A percentile compares a stretch with the other conserved stretches of the same genome.
Conservation (phyloP, 1,284 basidiomycete genomes). For the Pascua sp. region DNA sequence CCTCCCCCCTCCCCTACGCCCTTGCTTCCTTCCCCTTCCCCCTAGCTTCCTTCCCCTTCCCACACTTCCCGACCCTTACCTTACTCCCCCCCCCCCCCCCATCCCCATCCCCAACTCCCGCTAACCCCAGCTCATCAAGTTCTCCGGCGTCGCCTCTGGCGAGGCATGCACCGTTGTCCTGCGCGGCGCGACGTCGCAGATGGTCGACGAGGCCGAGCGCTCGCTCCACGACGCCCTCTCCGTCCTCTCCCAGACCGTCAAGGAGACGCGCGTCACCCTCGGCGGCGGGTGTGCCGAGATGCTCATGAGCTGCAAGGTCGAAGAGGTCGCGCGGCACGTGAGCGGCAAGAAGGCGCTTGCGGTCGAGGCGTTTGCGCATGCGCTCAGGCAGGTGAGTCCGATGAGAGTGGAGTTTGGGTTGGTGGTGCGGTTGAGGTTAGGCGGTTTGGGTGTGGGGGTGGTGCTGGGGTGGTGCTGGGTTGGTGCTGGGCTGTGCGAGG, state of each 20-base stretch:
- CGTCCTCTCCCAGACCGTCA: slow-evolving; percentile 95
- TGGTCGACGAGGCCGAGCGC: slow-evolving; percentile 98
- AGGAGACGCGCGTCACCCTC: slow-evolving; percentile 88
- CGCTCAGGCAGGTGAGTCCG: slow-evolving; percentile 57
- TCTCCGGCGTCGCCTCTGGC: slow-evolving; percentile 96
- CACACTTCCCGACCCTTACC: too few species aligned
- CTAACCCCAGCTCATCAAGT: slow-evolving; percentile 80
- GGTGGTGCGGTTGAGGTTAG: too few species aligned
- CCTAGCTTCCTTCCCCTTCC: too few species aligned
- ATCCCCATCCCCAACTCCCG: too few species aligned
- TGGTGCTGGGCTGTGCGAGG: too few species aligned
- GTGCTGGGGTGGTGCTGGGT: neutral
- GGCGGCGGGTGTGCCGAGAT: slow-evolving; percentile 98
- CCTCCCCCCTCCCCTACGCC: too few species aligned
- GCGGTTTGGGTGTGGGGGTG: too few species aligned
- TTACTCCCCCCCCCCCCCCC: too few species aligned
- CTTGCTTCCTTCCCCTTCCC: too few species aligned
- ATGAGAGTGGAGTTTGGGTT: slow-evolving; percentile 21
- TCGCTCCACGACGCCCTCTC: slow-evolving; percentile 97
- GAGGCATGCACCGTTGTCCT: slow-evolving; percentile 99
- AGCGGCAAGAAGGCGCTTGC: slow-evolving; percentile 96
- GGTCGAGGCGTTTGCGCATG: slow-evolving; percentile 83
- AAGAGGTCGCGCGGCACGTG: slow-evolving; percentile 77
- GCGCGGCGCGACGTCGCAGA: slow-evolving; percentile 93
- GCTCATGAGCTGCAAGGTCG: slow-evolving; percentile 92